phyloP scores from a whole-genome alignment of 306 rosid species.

The Ziziphus jujuba region DNA sequence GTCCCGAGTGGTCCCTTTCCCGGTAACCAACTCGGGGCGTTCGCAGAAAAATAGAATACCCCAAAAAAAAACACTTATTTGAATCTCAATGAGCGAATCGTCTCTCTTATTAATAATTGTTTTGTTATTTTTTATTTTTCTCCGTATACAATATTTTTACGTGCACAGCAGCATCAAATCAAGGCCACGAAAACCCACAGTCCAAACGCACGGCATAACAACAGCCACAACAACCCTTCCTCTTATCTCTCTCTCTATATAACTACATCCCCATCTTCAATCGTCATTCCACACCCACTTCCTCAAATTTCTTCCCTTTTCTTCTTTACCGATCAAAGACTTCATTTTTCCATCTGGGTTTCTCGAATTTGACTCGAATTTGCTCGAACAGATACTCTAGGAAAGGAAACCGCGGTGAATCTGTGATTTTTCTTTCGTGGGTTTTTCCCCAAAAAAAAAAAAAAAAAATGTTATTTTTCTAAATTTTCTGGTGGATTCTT shows the following conservation, averaged over 20 bases:
- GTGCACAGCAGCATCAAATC: neutral
- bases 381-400: too few species aligned
- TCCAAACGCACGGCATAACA: slow-evolving; percentile 21
- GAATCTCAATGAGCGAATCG: slow-evolving; percentile 14
- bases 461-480: too few species aligned
- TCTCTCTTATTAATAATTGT: neutral
- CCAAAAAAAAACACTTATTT: neutral
- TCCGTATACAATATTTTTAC: too few species aligned
- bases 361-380: neutral
- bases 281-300: neutral
- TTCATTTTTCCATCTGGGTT: slow-evolving; percentile 14
- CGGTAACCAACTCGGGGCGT: too few species aligned
- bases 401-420: neutral
- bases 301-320: neutral
- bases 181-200: slow-evolving; percentile 22
- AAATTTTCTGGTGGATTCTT: neutral
- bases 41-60: too few species aligned
- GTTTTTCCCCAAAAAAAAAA: neutral
- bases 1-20: neutral
- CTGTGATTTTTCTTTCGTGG: slow-evolving; percentile 3
- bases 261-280: neutral
- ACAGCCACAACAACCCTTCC: slow-evolving; percentile 31
- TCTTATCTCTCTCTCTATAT: too few species aligned
- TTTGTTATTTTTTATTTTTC: too few species aligned
- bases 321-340: too few species aligned